These are phyloP conservation scores for Petunia axillaris DNA, from an alignment of 257 asterid genomes.

Conservation along the genomic window DNA sequence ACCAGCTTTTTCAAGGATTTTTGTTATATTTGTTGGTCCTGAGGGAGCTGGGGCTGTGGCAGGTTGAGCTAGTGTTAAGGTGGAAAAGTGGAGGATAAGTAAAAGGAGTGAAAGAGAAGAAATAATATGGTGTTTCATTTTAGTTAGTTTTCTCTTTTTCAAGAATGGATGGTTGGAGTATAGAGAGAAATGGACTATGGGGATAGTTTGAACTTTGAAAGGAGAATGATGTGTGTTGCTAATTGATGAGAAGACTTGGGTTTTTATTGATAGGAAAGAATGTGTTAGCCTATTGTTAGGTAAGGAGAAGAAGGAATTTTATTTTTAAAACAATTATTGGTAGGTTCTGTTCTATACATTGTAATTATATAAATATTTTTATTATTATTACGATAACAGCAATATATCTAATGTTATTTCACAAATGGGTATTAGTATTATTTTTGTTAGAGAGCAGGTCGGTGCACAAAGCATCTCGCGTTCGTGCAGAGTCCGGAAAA, in stretches of 20 bases:
- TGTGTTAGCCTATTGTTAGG: not conserved
- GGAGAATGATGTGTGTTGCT: not conserved
- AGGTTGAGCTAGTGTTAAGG: conserved; percentile 52
- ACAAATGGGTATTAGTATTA: too few species aligned
- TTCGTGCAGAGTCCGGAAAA: too few species aligned
- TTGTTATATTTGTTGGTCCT: conserved; percentile 79
- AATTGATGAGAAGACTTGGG: not conserved
- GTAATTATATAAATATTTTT: too few species aligned
- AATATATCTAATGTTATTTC: too few species aligned
- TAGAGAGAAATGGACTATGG: not conserved
- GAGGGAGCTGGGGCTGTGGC: conserved; percentile 58
- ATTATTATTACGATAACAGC: too few species aligned
- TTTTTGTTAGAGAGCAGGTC: too few species aligned
- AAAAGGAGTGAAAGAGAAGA: conserved; percentile 30
- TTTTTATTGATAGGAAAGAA: not conserved
- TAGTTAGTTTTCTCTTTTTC: not conserved
- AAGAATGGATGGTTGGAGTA: not conserved
- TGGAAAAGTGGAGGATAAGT: conserved; percentile 39
- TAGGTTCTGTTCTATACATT: too few species aligned
- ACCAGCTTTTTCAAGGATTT: conserved; percentile 84
- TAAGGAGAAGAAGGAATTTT: not conserved
- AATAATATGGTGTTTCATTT: conserved; percentile 43
- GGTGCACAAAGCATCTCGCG: too few species aligned
- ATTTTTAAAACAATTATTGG: not conserved
- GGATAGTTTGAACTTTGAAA: not conserved